A percentile compares a stretch with the other conserved stretches of the same genome.
These are phyloP conservation scores for Candida nemodendra DNA, from an alignment of 805 yeast species.

Conservation along the genomic window DNA sequence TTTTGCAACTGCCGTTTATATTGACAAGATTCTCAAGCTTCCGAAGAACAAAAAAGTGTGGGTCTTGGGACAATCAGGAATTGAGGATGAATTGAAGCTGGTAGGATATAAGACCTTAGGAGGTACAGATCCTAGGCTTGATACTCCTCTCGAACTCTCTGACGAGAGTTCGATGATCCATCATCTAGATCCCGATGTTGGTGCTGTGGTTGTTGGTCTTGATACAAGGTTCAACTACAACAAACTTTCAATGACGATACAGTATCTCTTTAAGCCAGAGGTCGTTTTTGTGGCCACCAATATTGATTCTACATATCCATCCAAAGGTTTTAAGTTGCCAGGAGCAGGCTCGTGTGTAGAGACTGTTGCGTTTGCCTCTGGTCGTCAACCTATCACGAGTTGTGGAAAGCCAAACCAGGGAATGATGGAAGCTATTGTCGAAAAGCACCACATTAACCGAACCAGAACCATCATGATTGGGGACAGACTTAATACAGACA, in stretches of 20 bases:
- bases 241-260: slow-evolving; percentile 77
- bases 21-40: slow-evolving; percentile 70
- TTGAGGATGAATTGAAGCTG: slow-evolving; percentile 71
- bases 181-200: slow-evolving; percentile 69
- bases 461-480: slow-evolving; percentile 85
- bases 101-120: slow-evolving; percentile 78
- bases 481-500: slow-evolving; percentile 92
- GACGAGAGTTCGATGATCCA: slow-evolving; percentile 54
- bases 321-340: slow-evolving; percentile 79
- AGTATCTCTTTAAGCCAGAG: slow-evolving; percentile 65
- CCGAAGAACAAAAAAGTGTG: slow-evolving; percentile 78
- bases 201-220: slow-evolving; percentile 88
- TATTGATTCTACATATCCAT: slow-evolving; percentile 92
- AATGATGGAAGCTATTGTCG: slow-evolving; percentile 87
- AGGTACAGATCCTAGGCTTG: slow-evolving; percentile 70
- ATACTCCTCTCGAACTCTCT: slow-evolving; percentile 53
- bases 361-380: slow-evolving; percentile 68
- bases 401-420: slow-evolving; percentile 91
- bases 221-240: slow-evolving; percentile 76
- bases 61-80: slow-evolving; percentile 87
- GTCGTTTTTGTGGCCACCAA: slow-evolving; percentile 88
- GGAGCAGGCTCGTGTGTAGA: slow-evolving; percentile 95
- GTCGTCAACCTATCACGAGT: slow-evolving; percentile 74
- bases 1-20: slow-evolving; percentile 86
- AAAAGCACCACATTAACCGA: slow-evolving; percentile 56